phyloP scores from a whole-genome alignment of 1,284 basidiomycete genomes.

The Cutaneotrichosporon sp. region DNA sequence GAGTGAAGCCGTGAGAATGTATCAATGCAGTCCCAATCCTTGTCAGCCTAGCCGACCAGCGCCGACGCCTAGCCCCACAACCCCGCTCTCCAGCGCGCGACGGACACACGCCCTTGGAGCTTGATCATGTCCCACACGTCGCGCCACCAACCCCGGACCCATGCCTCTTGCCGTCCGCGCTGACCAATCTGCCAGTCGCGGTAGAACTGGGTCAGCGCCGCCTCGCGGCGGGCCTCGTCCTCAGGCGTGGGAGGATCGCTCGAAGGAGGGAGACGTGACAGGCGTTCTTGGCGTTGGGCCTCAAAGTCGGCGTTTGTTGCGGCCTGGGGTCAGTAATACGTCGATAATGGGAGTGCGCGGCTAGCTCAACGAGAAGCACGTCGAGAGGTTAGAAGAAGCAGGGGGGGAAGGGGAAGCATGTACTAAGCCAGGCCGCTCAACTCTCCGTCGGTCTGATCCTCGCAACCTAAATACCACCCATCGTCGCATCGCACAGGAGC shows the following conservation, averaged over 20 bases:
- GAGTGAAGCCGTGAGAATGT: too few relatives aligned
- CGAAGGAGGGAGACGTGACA: constrained; percentile 25
- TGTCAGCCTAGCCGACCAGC: too few relatives aligned
- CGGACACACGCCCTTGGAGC: constrained; percentile 34
- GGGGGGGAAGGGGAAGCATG: not conserved
- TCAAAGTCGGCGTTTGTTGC: constrained; percentile 36
- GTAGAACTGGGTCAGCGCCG: constrained; percentile 39
- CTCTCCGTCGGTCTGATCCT: too few relatives aligned
- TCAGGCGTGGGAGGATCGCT: constrained; percentile 32
- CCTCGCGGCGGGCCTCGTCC: constrained; percentile 33
- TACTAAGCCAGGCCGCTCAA: too few relatives aligned
- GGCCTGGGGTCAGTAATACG: constrained; percentile 20
- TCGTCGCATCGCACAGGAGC: too few relatives aligned
- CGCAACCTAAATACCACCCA: too few relatives aligned
- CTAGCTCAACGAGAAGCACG: too few relatives aligned
- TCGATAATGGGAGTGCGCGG: not conserved
- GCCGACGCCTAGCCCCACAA: not conserved
- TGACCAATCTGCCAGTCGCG: constrained; percentile 45
- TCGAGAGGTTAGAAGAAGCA: too few relatives aligned
- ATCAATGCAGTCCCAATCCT: too few relatives aligned
- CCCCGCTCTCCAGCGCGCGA: constrained; percentile 8
- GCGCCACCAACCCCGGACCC: constrained; percentile 45
- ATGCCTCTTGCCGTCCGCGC: constrained; percentile 28
- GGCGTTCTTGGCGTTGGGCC: constrained; percentile 30
- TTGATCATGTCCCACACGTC: constrained; percentile 41